Evolutionary conservation across 2,329 filamentous ascomycete species (phyloP).

Genomic region (Aspergillus piperis): DNA sequence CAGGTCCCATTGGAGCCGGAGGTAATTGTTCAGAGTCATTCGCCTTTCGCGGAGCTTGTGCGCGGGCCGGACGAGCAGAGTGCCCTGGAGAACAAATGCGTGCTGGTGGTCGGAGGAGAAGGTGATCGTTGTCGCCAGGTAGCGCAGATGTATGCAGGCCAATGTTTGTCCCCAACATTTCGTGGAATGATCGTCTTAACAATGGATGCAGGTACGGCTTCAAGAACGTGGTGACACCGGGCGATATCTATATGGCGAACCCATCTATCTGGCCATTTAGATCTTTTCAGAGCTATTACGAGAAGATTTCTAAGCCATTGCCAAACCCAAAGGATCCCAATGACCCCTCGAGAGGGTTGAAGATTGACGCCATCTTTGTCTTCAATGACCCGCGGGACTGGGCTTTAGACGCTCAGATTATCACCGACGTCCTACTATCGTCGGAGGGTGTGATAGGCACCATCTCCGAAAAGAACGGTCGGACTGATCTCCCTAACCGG

Average conservation of each 20-base stretch:
- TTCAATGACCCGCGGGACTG: slow-evolving; percentile 97
- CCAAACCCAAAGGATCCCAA: slow-evolving; percentile 38
- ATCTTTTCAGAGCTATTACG: slow-evolving; percentile 64
- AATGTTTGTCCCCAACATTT: background rate
- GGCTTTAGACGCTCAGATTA: slow-evolving; percentile 84
- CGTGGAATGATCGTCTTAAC: background rate
- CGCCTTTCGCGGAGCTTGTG: slow-evolving; percentile 75
- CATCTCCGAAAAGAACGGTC: slow-evolving; percentile 70
- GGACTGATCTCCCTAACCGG: slow-evolving; percentile 63
- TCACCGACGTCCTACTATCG: slow-evolving; percentile 81
- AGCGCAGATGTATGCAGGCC: slow-evolving; percentile 61
- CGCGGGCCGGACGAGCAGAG: slow-evolving; percentile 57
- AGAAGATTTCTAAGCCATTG: slow-evolving; percentile 43
- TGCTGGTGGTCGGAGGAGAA: slow-evolving; percentile 73
- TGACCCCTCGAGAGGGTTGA: slow-evolving; percentile 58
- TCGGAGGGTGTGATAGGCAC: slow-evolving; percentile 78
- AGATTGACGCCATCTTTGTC: slow-evolving; percentile 87
- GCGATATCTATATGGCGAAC: slow-evolving; percentile 74
- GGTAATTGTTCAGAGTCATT: slow-evolving; percentile 87
- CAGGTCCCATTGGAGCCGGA: slow-evolving; percentile 63
- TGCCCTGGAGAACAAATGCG: slow-evolving; percentile 63
- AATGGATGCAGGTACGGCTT: slow-evolving; percentile 64
- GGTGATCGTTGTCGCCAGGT: slow-evolving; percentile 69
- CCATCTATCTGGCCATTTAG: slow-evolving; percentile 82
- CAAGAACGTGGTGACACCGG: slow-evolving; percentile 78